Evolutionary conservation across 495 filamentous ascomycete genomes (phyloP).

Genomic region (Staphylotrichum longicolle): DNA sequence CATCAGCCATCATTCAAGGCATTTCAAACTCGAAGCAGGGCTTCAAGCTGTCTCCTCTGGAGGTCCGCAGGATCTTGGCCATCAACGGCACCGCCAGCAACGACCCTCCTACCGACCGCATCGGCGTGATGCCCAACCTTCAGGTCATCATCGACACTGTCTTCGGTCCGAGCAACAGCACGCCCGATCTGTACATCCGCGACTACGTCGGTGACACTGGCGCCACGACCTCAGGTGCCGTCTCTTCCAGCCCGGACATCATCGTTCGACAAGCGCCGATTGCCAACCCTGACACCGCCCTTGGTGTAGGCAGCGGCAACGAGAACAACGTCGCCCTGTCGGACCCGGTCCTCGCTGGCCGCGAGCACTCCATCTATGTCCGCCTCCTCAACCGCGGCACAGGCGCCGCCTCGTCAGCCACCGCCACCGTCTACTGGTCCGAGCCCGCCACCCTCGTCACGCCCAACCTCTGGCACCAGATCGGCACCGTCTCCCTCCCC

Average conservation of each 20-base stretch:
- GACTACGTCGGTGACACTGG: conserved; percentile 14
- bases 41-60: conserved; percentile 15
- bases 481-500: conserved; percentile 7
- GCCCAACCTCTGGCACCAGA: conserved; percentile 12
- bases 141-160: conserved; percentile 14
- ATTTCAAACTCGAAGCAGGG: conserved; percentile 13
- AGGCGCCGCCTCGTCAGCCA: not conserved
- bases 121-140: conserved; percentile 20
- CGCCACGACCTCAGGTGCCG: not conserved
- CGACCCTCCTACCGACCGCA: conserved; percentile 10
- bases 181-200: conserved; percentile 13
- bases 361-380: conserved; percentile 13
- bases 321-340: conserved; percentile 13
- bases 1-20: conserved; percentile 20
- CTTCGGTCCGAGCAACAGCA: conserved; percentile 2
- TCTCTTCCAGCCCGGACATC: conserved; percentile 16
- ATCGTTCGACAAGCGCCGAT: conserved; percentile 16
- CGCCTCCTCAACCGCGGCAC: conserved; percentile 15
- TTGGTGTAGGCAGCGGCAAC: conserved; percentile 9
- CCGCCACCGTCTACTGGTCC: conserved; percentile 9
- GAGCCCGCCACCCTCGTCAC: conserved; percentile 14
- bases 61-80: conserved; percentile 14
- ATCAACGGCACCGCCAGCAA: conserved; percentile 13
- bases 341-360: not conserved
- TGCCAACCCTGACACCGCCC: conserved; percentile 5